Evolutionary conservation across 257 asterid genomes (phyloP), one percentile per base, ranked within the genome.

Genomic region (Ligustrum vulgare): DNA sequence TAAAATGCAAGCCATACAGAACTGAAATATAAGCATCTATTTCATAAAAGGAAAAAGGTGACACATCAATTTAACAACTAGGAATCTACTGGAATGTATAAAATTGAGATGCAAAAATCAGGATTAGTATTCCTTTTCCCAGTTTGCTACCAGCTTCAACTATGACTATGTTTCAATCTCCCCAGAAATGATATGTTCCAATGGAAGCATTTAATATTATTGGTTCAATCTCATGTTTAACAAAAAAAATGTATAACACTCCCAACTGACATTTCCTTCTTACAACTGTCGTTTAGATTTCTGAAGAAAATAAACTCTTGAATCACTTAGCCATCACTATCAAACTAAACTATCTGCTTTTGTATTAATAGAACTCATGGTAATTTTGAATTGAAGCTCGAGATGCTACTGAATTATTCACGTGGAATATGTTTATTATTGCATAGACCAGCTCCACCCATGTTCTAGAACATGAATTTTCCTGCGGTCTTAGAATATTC

Each of bases 11-110:
- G 8, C 32, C 67, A 60, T 16, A 20, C 15, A 36, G 28, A 47
- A 70, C 32, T 12, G 39, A 63, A 16, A 73, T 68, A 35, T 60
- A 37, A 67, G 37, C 74, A 58, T 3, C 11, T 15, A 5, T 2
- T 8, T 49, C 13, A 3, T 10, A 60, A 23, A 58, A 60, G 1
- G 35, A 3, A 47, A 47, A 63, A 25, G 51, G 2, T 28, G 56
- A 32, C 25, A n/a, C 13, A 69, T 33, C 35, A 39, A 43, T 72
- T 5, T 6, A 45, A 54, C 63, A 80, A 58, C 73, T 33, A 45
- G 36, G 47, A 28, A 58, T 45, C 33, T 34, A 72, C 32, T 10
- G 10, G 36, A 70, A 5, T 72, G 71, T 41, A 62, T 58, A 77
- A 13, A 41, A 47, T 63, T 20, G 54, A 60, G 49, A 9, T 22